These are phyloP conservation scores for Isatis tinctoria DNA, from an alignment of 345 rosid species.

Conservation along the genomic window DNA sequence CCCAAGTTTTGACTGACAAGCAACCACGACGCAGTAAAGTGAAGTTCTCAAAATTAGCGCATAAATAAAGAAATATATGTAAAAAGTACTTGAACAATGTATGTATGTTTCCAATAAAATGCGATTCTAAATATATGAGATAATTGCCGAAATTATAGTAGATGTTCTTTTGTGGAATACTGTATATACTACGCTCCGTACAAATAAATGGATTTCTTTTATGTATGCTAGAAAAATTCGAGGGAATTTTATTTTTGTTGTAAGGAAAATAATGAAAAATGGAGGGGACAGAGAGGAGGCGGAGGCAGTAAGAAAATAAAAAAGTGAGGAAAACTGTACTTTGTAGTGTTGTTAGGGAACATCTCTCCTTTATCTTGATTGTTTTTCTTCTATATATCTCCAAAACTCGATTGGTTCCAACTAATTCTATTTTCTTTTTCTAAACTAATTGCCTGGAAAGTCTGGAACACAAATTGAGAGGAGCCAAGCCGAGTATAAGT, in stretches of 20 bases:
- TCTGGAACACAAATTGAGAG: neutral
- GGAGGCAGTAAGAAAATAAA: constrained; percentile 22
- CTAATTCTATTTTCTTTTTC: neutral
- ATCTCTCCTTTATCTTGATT: constrained; percentile 18
- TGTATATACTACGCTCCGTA: neutral
- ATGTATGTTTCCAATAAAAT: constrained; percentile 18
- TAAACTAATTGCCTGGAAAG: neutral
- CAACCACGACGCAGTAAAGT: constrained; percentile 35
- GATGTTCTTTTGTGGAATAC: neutral
- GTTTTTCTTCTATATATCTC: neutral
- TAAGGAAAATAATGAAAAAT: neutral
- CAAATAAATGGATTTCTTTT: neutral
- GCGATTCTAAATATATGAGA: neutral
- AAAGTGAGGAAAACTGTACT: constrained; percentile 1
- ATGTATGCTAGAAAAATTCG: neutral
- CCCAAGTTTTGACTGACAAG: constrained; percentile 32
- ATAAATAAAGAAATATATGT: neutral
- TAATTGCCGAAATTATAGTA: neutral
- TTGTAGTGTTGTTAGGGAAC: constrained; percentile 35
- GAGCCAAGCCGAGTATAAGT: neutral
- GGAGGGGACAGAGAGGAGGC: constrained; percentile 31
- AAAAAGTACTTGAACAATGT: constrained; percentile 19
- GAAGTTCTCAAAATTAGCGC: constrained; percentile 30
- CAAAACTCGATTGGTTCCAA: neutral
- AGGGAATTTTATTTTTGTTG: neutral